phyloP scores from a whole-genome alignment of 352 stramenopile species.

The Globisporangium orthogonon region DNA sequence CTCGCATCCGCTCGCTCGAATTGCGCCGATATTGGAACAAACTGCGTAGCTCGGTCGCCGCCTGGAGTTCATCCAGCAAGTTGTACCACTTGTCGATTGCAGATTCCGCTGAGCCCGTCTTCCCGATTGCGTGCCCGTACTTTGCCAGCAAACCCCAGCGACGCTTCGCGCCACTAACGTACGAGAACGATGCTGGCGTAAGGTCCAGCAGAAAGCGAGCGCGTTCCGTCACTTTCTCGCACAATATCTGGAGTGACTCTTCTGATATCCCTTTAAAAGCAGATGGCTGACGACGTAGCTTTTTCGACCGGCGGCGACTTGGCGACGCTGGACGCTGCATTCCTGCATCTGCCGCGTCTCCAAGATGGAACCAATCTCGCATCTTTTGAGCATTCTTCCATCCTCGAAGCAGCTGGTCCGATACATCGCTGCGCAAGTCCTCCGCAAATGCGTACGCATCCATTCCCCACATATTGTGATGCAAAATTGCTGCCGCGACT shows the following conservation, averaged over 20 bases:
- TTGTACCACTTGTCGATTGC: slow-evolving; percentile 78
- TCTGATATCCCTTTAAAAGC: slow-evolving; percentile 74
- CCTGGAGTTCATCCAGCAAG: slow-evolving; percentile 70
- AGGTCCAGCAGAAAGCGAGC: slow-evolving; percentile 69
- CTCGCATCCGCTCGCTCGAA: slow-evolving; percentile 59
- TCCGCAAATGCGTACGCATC: slow-evolving; percentile 68
- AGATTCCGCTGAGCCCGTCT: slow-evolving; percentile 30
- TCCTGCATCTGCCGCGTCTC: slow-evolving; percentile 57
- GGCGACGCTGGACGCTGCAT: slow-evolving; percentile 28
- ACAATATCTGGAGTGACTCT: slow-evolving; percentile 59
- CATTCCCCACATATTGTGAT: slow-evolving; percentile 87
- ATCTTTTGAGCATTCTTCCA: slow-evolving; percentile 88
- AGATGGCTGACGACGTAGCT: slow-evolving; percentile 58
- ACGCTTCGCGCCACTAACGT: slow-evolving; percentile 60
- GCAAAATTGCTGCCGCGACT: slow-evolving; percentile 69
- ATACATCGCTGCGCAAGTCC: slow-evolving; percentile 50
- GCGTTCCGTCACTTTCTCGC: slow-evolving; percentile 62
- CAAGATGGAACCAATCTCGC: slow-evolving; percentile 81
- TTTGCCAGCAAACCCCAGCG: slow-evolving; percentile 68
- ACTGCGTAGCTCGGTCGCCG: slow-evolving; percentile 60
- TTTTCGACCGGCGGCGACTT: slow-evolving; percentile 23
- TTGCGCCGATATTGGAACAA: slow-evolving; percentile 69
- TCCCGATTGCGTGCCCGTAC: slow-evolving; percentile 58
- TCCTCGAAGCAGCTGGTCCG: slow-evolving; percentile 53
- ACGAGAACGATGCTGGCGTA: slow-evolving; percentile 67